Evolutionary conservation across 1,139 yeast species (phyloP).

Genomic region (Pneumocystis canis): DNA sequence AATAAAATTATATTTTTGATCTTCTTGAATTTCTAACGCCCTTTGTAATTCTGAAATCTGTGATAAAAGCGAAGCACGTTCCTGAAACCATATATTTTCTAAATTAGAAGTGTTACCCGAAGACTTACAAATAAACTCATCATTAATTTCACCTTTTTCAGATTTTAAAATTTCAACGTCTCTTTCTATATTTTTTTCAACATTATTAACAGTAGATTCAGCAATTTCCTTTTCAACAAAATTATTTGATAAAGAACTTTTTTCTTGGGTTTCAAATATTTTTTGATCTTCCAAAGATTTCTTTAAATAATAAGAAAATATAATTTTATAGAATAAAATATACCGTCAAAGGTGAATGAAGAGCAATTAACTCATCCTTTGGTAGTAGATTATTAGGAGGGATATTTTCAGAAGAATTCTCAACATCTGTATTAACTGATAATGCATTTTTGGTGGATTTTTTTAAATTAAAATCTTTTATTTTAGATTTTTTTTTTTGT

Average conservation of each 20-base stretch:
- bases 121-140: not conserved
- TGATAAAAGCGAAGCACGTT: not conserved
- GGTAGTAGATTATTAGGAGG: not conserved
- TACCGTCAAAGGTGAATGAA: not conserved
- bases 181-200: not conserved
- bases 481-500: not conserved
- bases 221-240: not conserved
- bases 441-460: not conserved
- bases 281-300: not conserved
- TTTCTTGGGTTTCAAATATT: not conserved
- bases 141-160: not conserved
- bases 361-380: not conserved
- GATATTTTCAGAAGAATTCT: not conserved
- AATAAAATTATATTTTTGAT: not conserved
- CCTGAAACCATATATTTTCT: not conserved
- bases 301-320: not conserved
- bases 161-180: not conserved
- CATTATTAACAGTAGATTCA: not conserved
- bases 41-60: not conserved
- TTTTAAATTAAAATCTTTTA: not conserved
- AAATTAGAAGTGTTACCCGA: not conserved
- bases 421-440: not conserved
- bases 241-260: not conserved
- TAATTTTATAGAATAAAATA: not conserved
- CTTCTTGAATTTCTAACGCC: not conserved